Conservation (phyloP, 148 eudicot species). For the Silene uniflora region DNA sequence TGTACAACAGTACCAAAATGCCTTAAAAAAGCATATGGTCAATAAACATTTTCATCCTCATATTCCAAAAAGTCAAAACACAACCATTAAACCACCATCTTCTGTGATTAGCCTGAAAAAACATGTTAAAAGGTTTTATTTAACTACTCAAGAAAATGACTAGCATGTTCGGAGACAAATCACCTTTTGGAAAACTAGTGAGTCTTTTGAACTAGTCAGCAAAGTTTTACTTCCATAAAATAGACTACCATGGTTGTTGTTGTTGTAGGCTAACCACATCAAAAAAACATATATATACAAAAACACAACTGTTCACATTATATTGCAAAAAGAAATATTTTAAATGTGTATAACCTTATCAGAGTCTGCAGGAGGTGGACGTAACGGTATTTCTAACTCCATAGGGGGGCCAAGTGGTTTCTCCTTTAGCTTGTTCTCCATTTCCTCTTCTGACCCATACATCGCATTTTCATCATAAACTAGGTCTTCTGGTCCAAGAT, state of each 20-base stretch:
- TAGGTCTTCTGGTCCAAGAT: slow-evolving; percentile 75
- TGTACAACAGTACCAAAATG: not conserved
- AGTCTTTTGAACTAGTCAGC: not conserved
- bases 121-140: not conserved
- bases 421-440: slow-evolving; percentile 61
- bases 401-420: slow-evolving; percentile 85
- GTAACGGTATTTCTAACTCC: slow-evolving; percentile 84
- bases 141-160: too few relatives aligned
- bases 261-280: not conserved
- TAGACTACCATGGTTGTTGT: too few relatives aligned
- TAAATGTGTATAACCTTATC: slow-evolving; percentile 48
- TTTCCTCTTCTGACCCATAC: slow-evolving; percentile 84
- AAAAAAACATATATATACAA: not conserved
- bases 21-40: not conserved
- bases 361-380: slow-evolving; percentile 79
- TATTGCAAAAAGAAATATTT: not conserved
- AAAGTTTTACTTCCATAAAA: too few relatives aligned
- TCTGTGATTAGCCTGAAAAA: not conserved
- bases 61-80: not conserved
- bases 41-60: not conserved
- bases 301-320: too few relatives aligned
- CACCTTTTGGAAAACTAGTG: not conserved
- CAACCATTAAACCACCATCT: not conserved
- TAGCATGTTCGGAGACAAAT: not conserved
- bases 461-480: slow-evolving; percentile 76